Conservation (phyloP, 352 stramenopile genomes). For the Phytophthora parvispora region DNA sequence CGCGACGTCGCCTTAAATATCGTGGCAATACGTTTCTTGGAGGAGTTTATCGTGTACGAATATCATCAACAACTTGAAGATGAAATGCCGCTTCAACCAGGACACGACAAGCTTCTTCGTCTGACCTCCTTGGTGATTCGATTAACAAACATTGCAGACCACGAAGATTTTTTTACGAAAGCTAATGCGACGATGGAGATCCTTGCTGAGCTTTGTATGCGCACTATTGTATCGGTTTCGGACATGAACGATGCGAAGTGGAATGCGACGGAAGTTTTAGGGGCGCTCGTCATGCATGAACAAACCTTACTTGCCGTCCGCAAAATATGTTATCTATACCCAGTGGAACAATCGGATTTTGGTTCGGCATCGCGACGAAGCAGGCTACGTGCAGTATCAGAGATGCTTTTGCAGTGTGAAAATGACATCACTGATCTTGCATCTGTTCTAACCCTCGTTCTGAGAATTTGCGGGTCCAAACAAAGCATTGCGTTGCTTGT, state of each 20-base stretch:
- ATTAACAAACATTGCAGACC: slow-evolving; percentile 5
- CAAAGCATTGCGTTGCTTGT: slow-evolving; percentile 14
- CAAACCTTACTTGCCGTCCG: slow-evolving; percentile 1
- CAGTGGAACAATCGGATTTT: neutral
- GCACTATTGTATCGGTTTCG: neutral
- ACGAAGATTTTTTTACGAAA: slow-evolving; percentile 11
- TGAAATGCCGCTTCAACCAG: neutral
- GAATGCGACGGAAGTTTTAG: slow-evolving; percentile 16
- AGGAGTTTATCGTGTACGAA: slow-evolving; percentile 11
- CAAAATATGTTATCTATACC: slow-evolving; percentile 7
- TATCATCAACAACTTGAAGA: neutral
- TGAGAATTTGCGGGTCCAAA: slow-evolving; percentile 7
- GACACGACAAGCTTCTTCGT: slow-evolving; percentile 1
- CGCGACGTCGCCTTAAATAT: slow-evolving; percentile 10
- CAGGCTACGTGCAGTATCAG: slow-evolving; percentile 16
- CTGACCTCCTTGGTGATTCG: slow-evolving; percentile 16
- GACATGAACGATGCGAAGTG: slow-evolving; percentile 8
- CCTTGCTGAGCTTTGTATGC: slow-evolving; percentile 12
- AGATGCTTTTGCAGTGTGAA: slow-evolving; percentile 26
- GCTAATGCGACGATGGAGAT: slow-evolving; percentile 3
- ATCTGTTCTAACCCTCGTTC: slow-evolving; percentile 3
- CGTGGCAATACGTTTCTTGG: slow-evolving; percentile 17
- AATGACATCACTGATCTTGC: slow-evolving; percentile 4
- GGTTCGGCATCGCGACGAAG: neutral
- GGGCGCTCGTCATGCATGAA: slow-evolving; percentile 3